Conservation (phyloP, 1,139 yeast species). For the Yarrowia galli region DNA sequence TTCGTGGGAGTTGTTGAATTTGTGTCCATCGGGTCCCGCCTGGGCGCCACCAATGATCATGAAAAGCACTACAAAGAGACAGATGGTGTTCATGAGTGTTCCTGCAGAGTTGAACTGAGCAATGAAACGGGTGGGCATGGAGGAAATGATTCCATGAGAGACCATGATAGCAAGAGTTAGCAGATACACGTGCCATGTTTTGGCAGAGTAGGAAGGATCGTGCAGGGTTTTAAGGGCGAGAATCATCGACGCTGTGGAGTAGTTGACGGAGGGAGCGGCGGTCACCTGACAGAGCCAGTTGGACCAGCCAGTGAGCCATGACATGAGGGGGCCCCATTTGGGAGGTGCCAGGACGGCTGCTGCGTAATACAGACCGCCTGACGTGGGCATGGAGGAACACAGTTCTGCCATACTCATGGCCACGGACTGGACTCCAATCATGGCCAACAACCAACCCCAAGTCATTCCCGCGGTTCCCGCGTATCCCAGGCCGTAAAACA, state of each 20-base stretch:
- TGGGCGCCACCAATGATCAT: slow-evolving; percentile 66
- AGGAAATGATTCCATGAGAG: slow-evolving; percentile 54
- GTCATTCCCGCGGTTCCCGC: slow-evolving; percentile 65
- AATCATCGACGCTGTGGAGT: slow-evolving; percentile 66
- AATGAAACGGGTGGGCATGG: slow-evolving; percentile 60
- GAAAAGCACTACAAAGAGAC: slow-evolving; percentile 57
- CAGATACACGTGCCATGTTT: slow-evolving; percentile 60
- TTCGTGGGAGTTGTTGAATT: slow-evolving; percentile 58
- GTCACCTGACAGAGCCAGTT: slow-evolving; percentile 65
- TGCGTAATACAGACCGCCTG: slow-evolving; percentile 70
- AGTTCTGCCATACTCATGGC: slow-evolving; percentile 66
- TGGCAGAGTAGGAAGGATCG: slow-evolving; percentile 54
- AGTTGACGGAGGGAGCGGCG: slow-evolving; percentile 70
- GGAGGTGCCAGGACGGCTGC: slow-evolving; percentile 62
- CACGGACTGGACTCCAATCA: slow-evolving; percentile 58
- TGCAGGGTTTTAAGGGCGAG: slow-evolving; percentile 58
- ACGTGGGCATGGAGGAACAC: slow-evolving; percentile 68
- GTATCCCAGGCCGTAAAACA: slow-evolving; percentile 56
- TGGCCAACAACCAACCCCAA: slow-evolving; percentile 69
- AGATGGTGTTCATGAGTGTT: slow-evolving; percentile 58
- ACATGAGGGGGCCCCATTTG: slow-evolving; percentile 60
- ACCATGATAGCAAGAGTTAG: slow-evolving; percentile 62
- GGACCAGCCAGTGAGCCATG: slow-evolving; percentile 68
- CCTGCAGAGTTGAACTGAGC: slow-evolving; percentile 64
- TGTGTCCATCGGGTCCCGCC: slow-evolving; percentile 55